Conservation (phyloP, 2,329 filamentous ascomycete species). For the Aspergillus sp. region DNA sequence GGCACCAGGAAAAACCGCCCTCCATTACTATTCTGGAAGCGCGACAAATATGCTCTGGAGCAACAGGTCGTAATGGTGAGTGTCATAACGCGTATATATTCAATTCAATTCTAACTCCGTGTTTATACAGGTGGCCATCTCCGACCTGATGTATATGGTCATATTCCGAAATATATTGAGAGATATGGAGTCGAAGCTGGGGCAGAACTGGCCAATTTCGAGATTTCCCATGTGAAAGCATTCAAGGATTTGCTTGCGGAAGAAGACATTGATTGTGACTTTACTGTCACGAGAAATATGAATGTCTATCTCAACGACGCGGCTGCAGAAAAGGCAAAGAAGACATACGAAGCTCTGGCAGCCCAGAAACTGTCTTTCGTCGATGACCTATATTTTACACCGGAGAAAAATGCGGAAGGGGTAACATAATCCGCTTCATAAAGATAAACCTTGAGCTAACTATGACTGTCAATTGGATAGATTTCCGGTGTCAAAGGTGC, state of each 20-base stretch:
- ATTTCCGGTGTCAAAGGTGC: constrained; percentile 39
- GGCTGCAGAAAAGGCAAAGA: constrained; percentile 22
- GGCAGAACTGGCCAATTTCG: constrained; percentile 38
- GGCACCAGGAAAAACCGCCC: constrained; percentile 11
- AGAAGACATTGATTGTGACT: constrained; percentile 44
- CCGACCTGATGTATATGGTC: constrained; percentile 39
- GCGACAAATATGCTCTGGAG: constrained; percentile 38
- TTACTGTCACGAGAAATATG: constrained; percentile 37
- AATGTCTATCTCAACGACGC: constrained; percentile 38
- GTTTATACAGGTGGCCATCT: constrained; percentile 32
- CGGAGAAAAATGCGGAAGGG: constrained; percentile 23
- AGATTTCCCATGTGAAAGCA: constrained; percentile 37
- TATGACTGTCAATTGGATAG: constrained; percentile 4
- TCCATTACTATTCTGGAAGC: constrained; percentile 39
- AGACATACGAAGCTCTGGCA: constrained; percentile 26
- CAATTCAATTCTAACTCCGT: background rate
- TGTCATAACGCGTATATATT: background rate
- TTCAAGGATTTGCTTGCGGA: constrained; percentile 37
- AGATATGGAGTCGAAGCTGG: constrained; percentile 33
- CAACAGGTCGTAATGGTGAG: constrained; percentile 41
- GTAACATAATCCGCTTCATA: constrained; percentile 11
- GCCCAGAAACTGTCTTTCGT: constrained; percentile 21
- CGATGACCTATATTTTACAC: constrained; percentile 25
- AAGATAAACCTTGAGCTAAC: too few relatives aligned
- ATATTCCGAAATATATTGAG: constrained; percentile 33